Evolutionary conservation across 1,284 basidiomycete species (phyloP), one percentile per base, ranked within the genome.

Genomic region (Leccinum insolens): DNA sequence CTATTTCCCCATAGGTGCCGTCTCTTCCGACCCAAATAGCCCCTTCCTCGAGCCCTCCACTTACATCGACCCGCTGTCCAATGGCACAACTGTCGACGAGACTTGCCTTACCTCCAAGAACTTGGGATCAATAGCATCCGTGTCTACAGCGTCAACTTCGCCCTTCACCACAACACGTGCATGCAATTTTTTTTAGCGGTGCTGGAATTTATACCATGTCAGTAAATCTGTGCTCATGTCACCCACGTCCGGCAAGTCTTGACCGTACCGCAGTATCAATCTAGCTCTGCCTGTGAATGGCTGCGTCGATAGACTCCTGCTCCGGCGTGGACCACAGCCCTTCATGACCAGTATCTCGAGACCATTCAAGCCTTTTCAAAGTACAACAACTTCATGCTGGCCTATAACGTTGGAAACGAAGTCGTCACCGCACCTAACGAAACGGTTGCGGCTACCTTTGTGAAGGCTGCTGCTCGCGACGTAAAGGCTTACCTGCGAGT

Each of bases 401-500:
- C 89, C 62, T 89, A 88, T 82, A 96, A 96, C 76, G 84, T 98
- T 67, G 95, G 95, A 20, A 98, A 98, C 78, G 95, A 97, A 80
- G 93, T 96, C 20, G 87, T 96, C 70, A 88, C 85, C 39, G 77
- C 76, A 20, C 67, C 83, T 34, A 84, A 86, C 63, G 86, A 83
- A 70, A 93, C 93, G 17, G 82, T 81, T 59, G 88, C 91, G 15
- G 88, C 89, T 11, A 87, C 95, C 1, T 97, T 89, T 78, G 88
- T 98, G 78, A 97, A 97, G 80, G 95, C 95, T 49, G 95, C 95
- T 20, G 94, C 94, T 28, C 88, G 95, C 52, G 96, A 98, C 77
- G 82, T 88, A 74, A 96, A 91, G 79, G 88, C 95, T 2, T 97
- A 95, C 80, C 83, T 96, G 89, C 91, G 69, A 74, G 88, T 79